Percentiles rank a stretch among this genome's conserved stretches.
phyloP scores from a whole-genome alignment of 345 rosid genomes.

The Iberis pinnata region DNA sequence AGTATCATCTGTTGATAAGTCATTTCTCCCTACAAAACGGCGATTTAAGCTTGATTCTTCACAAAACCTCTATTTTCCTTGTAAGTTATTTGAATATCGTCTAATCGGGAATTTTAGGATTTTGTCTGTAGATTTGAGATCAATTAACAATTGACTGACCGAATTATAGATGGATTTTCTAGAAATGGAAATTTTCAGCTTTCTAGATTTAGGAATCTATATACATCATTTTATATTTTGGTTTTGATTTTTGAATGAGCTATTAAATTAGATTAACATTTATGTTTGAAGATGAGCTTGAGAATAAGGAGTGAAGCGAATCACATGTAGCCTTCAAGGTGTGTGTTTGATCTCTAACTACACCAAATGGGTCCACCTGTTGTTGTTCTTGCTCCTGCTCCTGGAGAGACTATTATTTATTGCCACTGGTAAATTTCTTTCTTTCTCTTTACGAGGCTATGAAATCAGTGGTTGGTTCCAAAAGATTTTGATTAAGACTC shows the following conservation, averaged over 20 bases:
- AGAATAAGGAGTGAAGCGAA: constrained; percentile 96
- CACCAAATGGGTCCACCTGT: no score
- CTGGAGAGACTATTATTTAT: no score
- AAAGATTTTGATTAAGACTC: no score
- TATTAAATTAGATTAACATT: constrained; percentile 3
- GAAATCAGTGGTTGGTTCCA: no score
- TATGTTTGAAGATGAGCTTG: constrained; percentile 75
- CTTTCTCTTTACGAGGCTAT: no score
- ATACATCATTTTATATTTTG: not conserved
- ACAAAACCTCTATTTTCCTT: constrained; percentile 78
- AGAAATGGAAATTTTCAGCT: not conserved
- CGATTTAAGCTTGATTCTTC: constrained; percentile 91
- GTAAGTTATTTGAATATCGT: constrained; percentile 39
- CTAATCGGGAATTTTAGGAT: not conserved
- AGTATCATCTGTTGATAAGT: constrained; percentile 79
- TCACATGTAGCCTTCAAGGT: constrained; percentile 95
- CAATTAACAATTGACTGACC: no score
- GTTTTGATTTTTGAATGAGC: not conserved
- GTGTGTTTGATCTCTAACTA: constrained; percentile 3
- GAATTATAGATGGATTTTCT: not conserved
- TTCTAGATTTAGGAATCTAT: not conserved
- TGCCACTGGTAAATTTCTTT: no score
- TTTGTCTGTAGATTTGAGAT: not conserved
- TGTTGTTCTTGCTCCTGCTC: no score
- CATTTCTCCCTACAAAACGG: constrained; percentile 64